phyloP scores from a whole-genome alignment of 495 filamentous ascomycete genomes.

The Trichoderma gamsii region DNA sequence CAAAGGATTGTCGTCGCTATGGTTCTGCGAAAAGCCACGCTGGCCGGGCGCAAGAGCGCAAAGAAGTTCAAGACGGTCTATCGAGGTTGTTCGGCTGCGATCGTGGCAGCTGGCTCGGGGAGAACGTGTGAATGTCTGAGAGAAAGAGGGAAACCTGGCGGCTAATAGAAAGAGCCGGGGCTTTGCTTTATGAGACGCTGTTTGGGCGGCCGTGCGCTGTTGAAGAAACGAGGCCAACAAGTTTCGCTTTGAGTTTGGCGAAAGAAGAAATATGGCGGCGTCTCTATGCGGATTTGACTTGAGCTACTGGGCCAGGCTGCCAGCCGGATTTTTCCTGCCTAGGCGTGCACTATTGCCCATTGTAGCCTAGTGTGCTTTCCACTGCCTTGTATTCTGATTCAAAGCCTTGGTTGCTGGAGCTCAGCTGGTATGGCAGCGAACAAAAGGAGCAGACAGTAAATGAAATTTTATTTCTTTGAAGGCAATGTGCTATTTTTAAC shows the following conservation, averaged over 20 bases:
- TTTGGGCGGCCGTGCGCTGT: background rate
- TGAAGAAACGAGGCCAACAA: background rate
- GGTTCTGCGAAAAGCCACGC: no score
- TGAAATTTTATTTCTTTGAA: no score
- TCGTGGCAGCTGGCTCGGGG: background rate
- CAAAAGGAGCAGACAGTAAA: no score
- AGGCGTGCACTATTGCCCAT: slow-evolving; percentile 2
- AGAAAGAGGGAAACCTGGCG: background rate
- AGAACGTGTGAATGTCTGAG: background rate
- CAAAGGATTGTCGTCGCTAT: background rate
- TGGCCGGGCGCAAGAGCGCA: background rate
- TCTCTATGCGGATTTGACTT: background rate
- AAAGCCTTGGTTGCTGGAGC: no score
- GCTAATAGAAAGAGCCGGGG: background rate
- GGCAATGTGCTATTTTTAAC: no score
- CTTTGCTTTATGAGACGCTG: background rate
- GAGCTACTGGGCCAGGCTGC: background rate
- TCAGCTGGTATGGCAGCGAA: no score
- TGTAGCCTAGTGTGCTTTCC: background rate
- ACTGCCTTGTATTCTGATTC: no score
- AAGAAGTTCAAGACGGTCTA: background rate
- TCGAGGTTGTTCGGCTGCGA: background rate
- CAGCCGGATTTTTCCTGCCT: background rate
- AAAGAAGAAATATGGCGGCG: background rate
- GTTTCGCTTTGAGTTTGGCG: background rate